These are phyloP conservation scores for Boletus semigastroideus DNA, from an alignment of 1,284 basidiomycete species.

Conservation along the genomic window DNA sequence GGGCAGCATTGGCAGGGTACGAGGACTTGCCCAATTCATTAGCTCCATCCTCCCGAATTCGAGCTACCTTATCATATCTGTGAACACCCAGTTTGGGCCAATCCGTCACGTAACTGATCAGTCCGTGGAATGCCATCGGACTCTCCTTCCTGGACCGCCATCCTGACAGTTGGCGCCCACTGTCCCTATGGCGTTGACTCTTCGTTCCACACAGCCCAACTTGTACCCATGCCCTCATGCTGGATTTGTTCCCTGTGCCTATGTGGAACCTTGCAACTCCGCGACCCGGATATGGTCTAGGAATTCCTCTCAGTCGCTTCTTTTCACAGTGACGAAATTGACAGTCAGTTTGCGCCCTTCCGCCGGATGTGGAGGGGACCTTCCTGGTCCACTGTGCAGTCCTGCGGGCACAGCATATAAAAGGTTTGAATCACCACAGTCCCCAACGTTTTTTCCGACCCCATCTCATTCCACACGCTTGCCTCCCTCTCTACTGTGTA, in stretches of 20 bases:
- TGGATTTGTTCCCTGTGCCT: conserved; percentile 4
- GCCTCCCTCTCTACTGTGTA: background rate
- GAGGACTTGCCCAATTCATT: background rate
- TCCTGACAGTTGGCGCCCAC: background rate
- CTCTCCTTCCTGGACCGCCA: background rate
- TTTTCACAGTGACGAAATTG: conserved; percentile 25
- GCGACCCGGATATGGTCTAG: conserved; percentile 29
- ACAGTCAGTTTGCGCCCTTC: conserved; percentile 25
- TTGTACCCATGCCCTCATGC: conserved; percentile 14
- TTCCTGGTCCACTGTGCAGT: conserved; percentile 10
- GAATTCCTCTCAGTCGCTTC: conserved; percentile 23
- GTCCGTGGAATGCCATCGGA: background rate
- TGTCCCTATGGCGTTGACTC: conserved; percentile 11
- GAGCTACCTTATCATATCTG: background rate
- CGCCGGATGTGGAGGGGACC: conserved; percentile 23
- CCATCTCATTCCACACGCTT: background rate
- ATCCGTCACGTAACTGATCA: conserved; percentile 10
- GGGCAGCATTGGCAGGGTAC: conserved; percentile 1
- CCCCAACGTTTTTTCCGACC: background rate
- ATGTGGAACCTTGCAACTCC: conserved; percentile 27
- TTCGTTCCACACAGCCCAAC: conserved; percentile 11
- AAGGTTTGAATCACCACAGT: conserved; percentile 3
- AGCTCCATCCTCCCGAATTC: background rate
- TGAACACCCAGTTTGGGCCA: conserved; percentile 2
- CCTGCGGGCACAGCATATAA: conserved; percentile 28